phyloP scores from a whole-genome alignment of 352 stramenopile species.

The Pilasporangium apinafurcum region DNA sequence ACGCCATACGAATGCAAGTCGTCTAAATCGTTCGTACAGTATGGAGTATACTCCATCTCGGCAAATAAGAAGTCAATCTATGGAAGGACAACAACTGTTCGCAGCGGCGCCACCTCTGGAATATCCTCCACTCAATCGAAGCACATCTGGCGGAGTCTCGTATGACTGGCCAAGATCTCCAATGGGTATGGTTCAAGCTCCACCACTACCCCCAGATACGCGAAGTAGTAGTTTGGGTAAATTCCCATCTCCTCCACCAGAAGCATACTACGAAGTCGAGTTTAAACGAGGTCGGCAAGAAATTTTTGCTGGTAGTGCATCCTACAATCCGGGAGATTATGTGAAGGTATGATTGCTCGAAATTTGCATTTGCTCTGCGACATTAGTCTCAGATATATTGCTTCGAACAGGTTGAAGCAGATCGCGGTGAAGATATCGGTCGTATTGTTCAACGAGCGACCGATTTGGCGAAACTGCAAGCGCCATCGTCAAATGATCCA shows the following conservation, averaged over 20 bases:
- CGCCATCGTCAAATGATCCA: constrained; percentile 17
- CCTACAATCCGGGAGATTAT: constrained; percentile 90
- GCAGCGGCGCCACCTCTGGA: constrained; percentile 30
- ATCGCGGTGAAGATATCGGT: constrained; percentile 96
- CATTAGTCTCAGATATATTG: background rate
- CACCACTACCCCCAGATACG: constrained; percentile 58
- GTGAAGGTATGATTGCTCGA: constrained; percentile 68
- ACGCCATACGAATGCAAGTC: constrained; percentile 28
- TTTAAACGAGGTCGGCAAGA: constrained; percentile 93
- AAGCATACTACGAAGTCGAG: constrained; percentile 92
- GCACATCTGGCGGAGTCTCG: constrained; percentile 44
- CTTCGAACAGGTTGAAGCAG: constrained; percentile 90
- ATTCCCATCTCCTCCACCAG: constrained; percentile 52
- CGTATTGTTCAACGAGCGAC: constrained; percentile 87
- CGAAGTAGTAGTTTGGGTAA: constrained; percentile 7
- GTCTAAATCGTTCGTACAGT: constrained; percentile 67
- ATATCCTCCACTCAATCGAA: constrained; percentile 53
- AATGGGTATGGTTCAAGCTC: constrained; percentile 28
- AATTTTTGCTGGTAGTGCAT: constrained; percentile 84
- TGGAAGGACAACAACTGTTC: constrained; percentile 66
- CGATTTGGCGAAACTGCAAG: constrained; percentile 73
- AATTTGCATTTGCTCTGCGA: background rate
- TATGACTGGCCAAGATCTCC: constrained; percentile 62
- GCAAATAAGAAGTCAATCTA: constrained; percentile 64
- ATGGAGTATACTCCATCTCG: constrained; percentile 61